These are phyloP conservation scores for Aspergillus tamarii DNA, from an alignment of 2,329 filamentous ascomycete species.

Conservation along the genomic window DNA sequence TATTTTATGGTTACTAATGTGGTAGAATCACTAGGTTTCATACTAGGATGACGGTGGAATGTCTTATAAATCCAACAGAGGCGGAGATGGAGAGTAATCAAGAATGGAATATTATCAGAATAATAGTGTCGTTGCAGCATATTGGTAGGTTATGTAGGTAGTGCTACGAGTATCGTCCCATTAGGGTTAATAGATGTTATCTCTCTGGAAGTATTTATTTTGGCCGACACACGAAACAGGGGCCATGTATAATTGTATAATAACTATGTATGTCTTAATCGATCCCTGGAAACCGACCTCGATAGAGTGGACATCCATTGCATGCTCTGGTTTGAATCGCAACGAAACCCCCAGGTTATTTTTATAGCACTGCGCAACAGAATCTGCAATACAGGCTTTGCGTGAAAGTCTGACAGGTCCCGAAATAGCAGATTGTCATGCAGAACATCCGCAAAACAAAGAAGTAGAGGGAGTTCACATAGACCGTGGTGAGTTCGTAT, in stretches of 20 bases:
- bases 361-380: not conserved
- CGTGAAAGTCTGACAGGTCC: not conserved
- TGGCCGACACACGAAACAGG: not conserved
- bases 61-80: not conserved
- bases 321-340: not conserved
- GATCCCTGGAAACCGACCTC: not conserved
- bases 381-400: not conserved
- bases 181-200: not conserved
- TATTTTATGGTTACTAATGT: not conserved
- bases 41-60: not conserved
- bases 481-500: not conserved
- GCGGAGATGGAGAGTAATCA: not conserved
- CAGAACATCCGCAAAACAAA: not conserved
- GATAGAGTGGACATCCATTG: not conserved
- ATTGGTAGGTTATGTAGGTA: not conserved
- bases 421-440: not conserved
- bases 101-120: not conserved
- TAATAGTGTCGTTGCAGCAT: not conserved
- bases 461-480: not conserved
- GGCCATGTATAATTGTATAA: not conserved
- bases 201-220: not conserved
- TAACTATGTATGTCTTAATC: not conserved
- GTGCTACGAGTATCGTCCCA: not conserved
- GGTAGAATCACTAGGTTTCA: not conserved
- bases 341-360: not conserved